These are phyloP conservation scores for Lachancea mirantina DNA, from an alignment of 805 yeast species.

Conservation along the genomic window DNA sequence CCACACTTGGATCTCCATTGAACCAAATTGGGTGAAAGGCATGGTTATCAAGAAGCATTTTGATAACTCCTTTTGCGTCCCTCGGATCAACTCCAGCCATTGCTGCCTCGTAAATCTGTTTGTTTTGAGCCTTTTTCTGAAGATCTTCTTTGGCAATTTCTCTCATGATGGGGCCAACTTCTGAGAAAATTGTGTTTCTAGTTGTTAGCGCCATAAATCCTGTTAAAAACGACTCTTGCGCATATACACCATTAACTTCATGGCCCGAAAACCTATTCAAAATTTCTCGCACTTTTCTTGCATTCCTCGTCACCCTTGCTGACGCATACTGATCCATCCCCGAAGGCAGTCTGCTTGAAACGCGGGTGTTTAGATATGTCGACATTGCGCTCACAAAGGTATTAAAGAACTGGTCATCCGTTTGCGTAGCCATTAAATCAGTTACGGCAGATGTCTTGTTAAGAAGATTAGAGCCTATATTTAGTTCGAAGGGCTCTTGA, in stretches of 20 bases:
- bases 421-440: background rate
- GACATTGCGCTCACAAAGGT: constrained; percentile 1
- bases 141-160: constrained; percentile 23
- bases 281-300: constrained; percentile 20
- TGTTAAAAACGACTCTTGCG: constrained; percentile 3
- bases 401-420: background rate
- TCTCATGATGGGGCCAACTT: constrained; percentile 21
- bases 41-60: constrained; percentile 15
- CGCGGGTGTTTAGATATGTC: constrained; percentile 3
- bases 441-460: background rate
- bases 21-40: constrained; percentile 23
- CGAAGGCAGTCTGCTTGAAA: constrained; percentile 1
- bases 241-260: no score
- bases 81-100: constrained; percentile 12
- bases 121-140: constrained; percentile 14
- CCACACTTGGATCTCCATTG: constrained; percentile 17
- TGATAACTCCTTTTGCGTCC: constrained; percentile 16
- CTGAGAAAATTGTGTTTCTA: constrained; percentile 11
- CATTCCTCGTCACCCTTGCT: constrained; percentile 24
- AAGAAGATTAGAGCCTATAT: constrained; percentile 12
- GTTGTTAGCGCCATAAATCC: constrained; percentile 3
- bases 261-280: constrained; percentile 18
- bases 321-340: constrained; percentile 6
- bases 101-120: constrained; percentile 10
- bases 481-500: constrained; percentile 21